Evolutionary conservation across 345 rosid genomes (phyloP).

Genomic region (Hibiscus syriacus): DNA sequence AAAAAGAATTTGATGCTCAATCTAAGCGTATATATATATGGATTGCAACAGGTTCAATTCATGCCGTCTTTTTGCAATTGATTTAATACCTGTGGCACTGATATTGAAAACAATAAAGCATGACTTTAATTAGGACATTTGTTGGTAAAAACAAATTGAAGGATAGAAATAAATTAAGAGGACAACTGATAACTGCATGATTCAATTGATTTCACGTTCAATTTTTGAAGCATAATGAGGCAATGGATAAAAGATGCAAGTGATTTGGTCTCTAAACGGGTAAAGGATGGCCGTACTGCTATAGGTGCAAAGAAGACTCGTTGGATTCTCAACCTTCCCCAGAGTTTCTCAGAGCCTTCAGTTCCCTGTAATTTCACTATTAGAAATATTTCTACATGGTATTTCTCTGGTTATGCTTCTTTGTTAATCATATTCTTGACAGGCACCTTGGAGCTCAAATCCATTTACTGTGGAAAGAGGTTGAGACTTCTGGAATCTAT

Average conservation of each 20-base stretch:
- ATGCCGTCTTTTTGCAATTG: neutral
- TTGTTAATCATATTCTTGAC: slow-evolving; percentile 25
- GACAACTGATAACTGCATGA: neutral
- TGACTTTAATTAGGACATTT: neutral
- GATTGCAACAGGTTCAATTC: neutral
- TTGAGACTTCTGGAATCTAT: slow-evolving; percentile 13
- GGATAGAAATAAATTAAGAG: neutral
- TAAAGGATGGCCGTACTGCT: slow-evolving; percentile 31
- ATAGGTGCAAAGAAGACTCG: slow-evolving; percentile 34
- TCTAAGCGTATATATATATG: no score
- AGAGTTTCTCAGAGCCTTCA: slow-evolving; percentile 40
- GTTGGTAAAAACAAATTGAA: neutral
- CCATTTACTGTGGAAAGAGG: slow-evolving; percentile 30
- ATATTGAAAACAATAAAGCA: neutral
- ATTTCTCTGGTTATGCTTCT: slow-evolving; percentile 4
- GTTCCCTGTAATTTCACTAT: slow-evolving; percentile 48
- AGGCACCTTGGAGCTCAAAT: slow-evolving; percentile 51
- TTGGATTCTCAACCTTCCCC: slow-evolving; percentile 27
- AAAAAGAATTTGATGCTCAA: no score
- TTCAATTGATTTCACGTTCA: slow-evolving; percentile 6
- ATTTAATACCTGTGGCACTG: neutral
- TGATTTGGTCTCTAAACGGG: slow-evolving; percentile 50
- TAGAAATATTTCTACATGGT: neutral
- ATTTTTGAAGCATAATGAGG: slow-evolving; percentile 46
- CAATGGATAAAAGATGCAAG: slow-evolving; percentile 44